Conservation (phyloP, 2,329 filamentous ascomycete species). For the Knoxdaviesia capensis region DNA sequence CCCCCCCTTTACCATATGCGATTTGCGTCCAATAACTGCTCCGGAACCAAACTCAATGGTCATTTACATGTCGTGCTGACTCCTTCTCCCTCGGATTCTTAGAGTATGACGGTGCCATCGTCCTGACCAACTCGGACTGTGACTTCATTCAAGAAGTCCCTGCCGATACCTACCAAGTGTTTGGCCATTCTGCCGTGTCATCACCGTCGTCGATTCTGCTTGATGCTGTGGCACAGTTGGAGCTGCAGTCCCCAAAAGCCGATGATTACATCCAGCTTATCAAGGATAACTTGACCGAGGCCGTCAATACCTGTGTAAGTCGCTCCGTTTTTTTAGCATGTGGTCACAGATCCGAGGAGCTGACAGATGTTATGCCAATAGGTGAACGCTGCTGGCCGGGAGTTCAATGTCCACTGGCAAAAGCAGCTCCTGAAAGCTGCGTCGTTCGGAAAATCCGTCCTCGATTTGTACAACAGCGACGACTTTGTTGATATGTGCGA, state of each 20-base stretch:
- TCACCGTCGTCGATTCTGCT: constrained; percentile 82
- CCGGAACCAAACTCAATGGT: no score
- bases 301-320: constrained; percentile 63
- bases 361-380: background rate
- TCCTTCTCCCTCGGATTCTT: background rate
- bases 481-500: constrained; percentile 99
- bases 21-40: no score
- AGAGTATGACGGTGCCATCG: constrained; percentile 66
- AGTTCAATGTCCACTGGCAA: constrained; percentile 81
- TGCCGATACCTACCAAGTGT: constrained; percentile 69
- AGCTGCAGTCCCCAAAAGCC: constrained; percentile 86
- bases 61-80: background rate
- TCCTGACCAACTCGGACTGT: constrained; percentile 86
- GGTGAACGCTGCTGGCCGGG: constrained; percentile 74
- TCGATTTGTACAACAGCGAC: constrained; percentile 94
- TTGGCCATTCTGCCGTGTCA: constrained; percentile 71
- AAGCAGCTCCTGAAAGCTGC: constrained; percentile 91
- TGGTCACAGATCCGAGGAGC: no score
- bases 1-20: background rate
- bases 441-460: constrained; percentile 90
- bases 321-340: background rate
- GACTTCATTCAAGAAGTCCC: constrained; percentile 95
- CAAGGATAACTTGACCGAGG: constrained; percentile 67
- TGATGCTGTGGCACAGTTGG: constrained; percentile 78
- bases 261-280: constrained; percentile 97